Evolutionary conservation across 106 monocot genomes (phyloP).

Genomic region (Vanilla planifolia): DNA sequence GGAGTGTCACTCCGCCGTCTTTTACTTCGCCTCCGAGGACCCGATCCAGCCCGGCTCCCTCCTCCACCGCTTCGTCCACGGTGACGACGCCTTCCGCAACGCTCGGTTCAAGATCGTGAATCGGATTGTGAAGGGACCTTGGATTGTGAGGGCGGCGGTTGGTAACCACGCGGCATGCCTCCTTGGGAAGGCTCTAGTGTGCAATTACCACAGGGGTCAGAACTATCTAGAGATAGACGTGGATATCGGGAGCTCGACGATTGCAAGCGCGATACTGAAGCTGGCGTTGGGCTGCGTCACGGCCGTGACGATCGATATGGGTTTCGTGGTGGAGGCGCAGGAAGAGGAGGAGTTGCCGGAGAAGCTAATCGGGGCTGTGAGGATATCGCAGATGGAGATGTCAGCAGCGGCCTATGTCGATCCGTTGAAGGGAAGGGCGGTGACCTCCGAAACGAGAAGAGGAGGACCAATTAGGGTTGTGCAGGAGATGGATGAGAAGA

Average conservation of each 20-base stretch:
- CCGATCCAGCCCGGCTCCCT: constrained; percentile 46
- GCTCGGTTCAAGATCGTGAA: constrained; percentile 70
- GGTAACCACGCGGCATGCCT: constrained; percentile 67
- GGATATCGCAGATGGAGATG: constrained; percentile 83
- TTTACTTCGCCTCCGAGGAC: constrained; percentile 60
- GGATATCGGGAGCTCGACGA: constrained; percentile 73
- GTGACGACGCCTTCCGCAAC: constrained; percentile 63
- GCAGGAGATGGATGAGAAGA: constrained; percentile 6
- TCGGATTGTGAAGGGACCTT: constrained; percentile 69
- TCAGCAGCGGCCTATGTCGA: constrained; percentile 44
- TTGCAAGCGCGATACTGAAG: constrained; percentile 55
- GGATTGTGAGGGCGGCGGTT: constrained; percentile 66
- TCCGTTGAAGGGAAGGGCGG: constrained; percentile 1
- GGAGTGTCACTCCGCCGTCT: constrained; percentile 55
- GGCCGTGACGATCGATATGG: constrained; percentile 68
- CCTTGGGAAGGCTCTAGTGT: constrained; percentile 57
- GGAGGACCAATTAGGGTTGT: constrained; percentile 7
- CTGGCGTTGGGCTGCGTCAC: constrained; percentile 58
- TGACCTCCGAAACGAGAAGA: background rate
- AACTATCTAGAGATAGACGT: constrained; percentile 75
- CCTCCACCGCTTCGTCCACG: constrained; percentile 54
- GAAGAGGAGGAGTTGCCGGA: constrained; percentile 72
- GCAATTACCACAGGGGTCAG: constrained; percentile 43
- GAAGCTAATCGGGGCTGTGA: constrained; percentile 54
- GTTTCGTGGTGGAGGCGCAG: constrained; percentile 64